These are phyloP conservation scores for Pythium guiyangense DNA, from an alignment of 352 stramenopile genomes.

Conservation along the genomic window DNA sequence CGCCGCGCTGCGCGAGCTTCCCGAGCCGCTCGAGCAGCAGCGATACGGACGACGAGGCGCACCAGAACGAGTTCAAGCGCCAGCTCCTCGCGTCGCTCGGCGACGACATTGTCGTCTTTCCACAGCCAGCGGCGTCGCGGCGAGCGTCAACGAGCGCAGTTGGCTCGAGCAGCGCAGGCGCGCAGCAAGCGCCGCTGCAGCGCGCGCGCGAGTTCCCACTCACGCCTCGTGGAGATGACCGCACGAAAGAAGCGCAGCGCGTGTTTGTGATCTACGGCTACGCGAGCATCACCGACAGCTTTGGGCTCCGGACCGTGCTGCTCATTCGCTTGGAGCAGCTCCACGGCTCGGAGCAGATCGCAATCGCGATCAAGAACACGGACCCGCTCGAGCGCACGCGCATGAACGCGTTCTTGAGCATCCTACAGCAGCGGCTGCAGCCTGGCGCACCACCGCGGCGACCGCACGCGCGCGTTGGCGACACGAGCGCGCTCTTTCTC, in stretches of 20 bases:
- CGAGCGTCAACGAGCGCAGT: neutral
- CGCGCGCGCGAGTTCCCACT: neutral
- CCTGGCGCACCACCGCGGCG: slow-evolving; percentile 34
- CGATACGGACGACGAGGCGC: neutral
- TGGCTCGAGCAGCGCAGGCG: neutral
- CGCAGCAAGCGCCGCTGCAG: neutral
- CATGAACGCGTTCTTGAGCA: slow-evolving; percentile 43
- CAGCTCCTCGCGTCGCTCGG: slow-evolving; percentile 47
- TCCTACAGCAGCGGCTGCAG: slow-evolving; percentile 64
- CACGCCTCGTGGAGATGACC: slow-evolving; percentile 10
- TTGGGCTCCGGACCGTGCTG: slow-evolving; percentile 40
- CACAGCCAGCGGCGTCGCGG: slow-evolving; percentile 6
- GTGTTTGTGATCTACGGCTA: slow-evolving; percentile 58
- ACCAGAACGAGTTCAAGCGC: slow-evolving; percentile 29
- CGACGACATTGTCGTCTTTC: slow-evolving; percentile 57
- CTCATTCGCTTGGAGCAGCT: slow-evolving; percentile 65
- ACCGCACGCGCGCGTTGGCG: slow-evolving; percentile 28
- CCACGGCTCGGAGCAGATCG: slow-evolving; percentile 61
- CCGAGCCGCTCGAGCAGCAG: slow-evolving; percentile 16
- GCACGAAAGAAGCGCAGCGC: slow-evolving; percentile 6
- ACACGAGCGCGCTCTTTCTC: slow-evolving; percentile 52
- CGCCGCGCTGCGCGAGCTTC: neutral
- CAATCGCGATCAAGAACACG: slow-evolving; percentile 63
- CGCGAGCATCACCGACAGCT: slow-evolving; percentile 39
- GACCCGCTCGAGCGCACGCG: slow-evolving; percentile 46